These are phyloP conservation scores for Chalaropsis thielavioides DNA, from an alignment of 2,329 filamentous ascomycete genomes.

Conservation along the genomic window DNA sequence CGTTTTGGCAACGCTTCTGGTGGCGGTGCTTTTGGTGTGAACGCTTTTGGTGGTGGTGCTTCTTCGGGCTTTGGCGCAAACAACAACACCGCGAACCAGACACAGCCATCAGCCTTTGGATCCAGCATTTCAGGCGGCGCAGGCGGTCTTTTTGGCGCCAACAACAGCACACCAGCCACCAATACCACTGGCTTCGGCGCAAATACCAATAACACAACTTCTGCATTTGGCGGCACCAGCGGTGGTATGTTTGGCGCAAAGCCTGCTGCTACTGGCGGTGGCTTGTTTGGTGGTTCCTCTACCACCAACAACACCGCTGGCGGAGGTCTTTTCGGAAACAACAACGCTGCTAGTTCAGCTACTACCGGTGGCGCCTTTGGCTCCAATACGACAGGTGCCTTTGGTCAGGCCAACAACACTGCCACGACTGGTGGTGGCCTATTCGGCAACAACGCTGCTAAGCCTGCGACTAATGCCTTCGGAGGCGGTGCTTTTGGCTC, in stretches of 20 bases:
- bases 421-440: slow-evolving; percentile 22
- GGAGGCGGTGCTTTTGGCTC: slow-evolving; percentile 34
- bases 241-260: slow-evolving; percentile 29
- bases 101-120: slow-evolving; percentile 22
- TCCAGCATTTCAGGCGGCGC: slow-evolving; percentile 24
- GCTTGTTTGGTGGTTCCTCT: slow-evolving; percentile 29
- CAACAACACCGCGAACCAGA: slow-evolving; percentile 24
- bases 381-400: slow-evolving; percentile 21
- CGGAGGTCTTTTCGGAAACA: slow-evolving; percentile 24
- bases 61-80: slow-evolving; percentile 20
- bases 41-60: slow-evolving; percentile 32
- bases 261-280: slow-evolving; percentile 22
- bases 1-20: slow-evolving; percentile 71
- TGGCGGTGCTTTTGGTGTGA: slow-evolving; percentile 68
- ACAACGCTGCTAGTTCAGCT: slow-evolving; percentile 20
- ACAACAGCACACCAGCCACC: slow-evolving; percentile 20
- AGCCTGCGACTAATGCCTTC: slow-evolving; percentile 24
- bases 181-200: slow-evolving; percentile 22
- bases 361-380: slow-evolving; percentile 18
- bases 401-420: slow-evolving; percentile 26
- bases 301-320: slow-evolving; percentile 21
- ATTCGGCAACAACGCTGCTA: slow-evolving; percentile 22
- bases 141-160: slow-evolving; percentile 28
- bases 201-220: slow-evolving; percentile 19
- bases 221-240: slow-evolving; percentile 20